Base-by-base conservation (phyloP, 768 basidiomycete genomes). In the Lactifluus hygrophoroides region DNA sequence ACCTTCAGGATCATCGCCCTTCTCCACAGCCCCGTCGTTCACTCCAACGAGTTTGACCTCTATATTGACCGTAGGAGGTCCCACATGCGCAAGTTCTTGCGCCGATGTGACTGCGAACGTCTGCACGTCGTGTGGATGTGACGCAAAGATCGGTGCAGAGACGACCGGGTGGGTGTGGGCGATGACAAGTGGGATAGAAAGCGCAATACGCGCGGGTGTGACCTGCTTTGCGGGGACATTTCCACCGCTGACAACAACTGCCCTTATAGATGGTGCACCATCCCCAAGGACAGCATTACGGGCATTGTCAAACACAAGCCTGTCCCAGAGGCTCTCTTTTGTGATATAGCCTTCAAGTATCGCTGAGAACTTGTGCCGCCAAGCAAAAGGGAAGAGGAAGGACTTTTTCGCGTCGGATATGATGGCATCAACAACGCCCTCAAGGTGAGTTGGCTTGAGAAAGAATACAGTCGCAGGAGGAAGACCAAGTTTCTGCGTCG, bases 71-170 rank as follows among this genome's bases (percentile, higher is more conserved):
- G 83, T 80, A 2, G 94, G 94, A 3, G 92, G 85, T 4, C 93
- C 94, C 13, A 81, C 80, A 58, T 81, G 80, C 14, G 77, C 74
- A 9, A 69, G 58, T 65, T 78, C 78, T 3, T 78, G 76, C 30
- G 71, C 64, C 1, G 68, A 54, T 0, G 68, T 67, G 1, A 67
- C 54, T 2, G 60, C 55, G 30, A 91, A 82, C 11, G 83, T 77
- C 71, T 96, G 94, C 25, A 96, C 70, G 69, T 97, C 94, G 54
- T 90, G 80, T 8, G 88, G 84, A 66, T 94, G 88, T 8, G 89
- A 81, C 6, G 89, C 88, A 45, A 94, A 78, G 28, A 94, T 71
- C 0, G 94, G 94, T 3, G 85, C 91, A 2, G 85, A 75, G 21
- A 85, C 83, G 38, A 82, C 71, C 4, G 79, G 79, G 70, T 85